phyloP scores from a whole-genome alignment of 192 early-diverging fungal genomes.

The Lunasporangiospora selenospora region DNA sequence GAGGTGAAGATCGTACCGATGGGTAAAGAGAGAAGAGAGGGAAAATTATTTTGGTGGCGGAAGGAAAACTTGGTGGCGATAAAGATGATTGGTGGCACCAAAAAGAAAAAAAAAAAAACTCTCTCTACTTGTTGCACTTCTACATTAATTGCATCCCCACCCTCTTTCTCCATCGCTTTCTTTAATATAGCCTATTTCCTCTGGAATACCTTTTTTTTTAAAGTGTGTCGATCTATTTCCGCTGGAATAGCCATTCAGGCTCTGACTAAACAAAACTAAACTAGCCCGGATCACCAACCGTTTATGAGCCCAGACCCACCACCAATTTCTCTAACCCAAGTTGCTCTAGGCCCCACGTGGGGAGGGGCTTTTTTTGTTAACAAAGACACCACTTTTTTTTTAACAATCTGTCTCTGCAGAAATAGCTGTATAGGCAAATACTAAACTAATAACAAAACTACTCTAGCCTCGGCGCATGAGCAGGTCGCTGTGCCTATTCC shows the following conservation, averaged over 20 bases:
- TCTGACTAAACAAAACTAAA: not conserved
- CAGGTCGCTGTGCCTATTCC: too few relatives aligned
- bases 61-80: slow-evolving; percentile 16
- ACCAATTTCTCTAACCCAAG: too few relatives aligned
- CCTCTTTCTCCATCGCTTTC: not conserved
- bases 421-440: too few relatives aligned
- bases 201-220: not conserved
- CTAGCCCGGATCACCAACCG: not conserved
- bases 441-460: too few relatives aligned
- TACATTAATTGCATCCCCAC: not conserved
- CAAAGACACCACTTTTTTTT: too few relatives aligned
- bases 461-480: too few relatives aligned
- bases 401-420: too few relatives aligned
- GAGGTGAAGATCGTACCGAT: not conserved
- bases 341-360: too few relatives aligned
- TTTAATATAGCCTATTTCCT: not conserved
- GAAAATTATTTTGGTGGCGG: slow-evolving; percentile 9
- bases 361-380: too few relatives aligned
- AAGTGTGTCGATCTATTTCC: not conserved
- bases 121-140: not conserved
- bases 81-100: slow-evolving; percentile 3
- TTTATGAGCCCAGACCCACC: too few relatives aligned
- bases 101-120: slow-evolving; percentile 9
- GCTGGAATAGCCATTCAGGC: not conserved
- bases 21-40: not conserved